Conservation (phyloP, 148 eudicot species). For the Rhododendron mucronatum region DNA sequence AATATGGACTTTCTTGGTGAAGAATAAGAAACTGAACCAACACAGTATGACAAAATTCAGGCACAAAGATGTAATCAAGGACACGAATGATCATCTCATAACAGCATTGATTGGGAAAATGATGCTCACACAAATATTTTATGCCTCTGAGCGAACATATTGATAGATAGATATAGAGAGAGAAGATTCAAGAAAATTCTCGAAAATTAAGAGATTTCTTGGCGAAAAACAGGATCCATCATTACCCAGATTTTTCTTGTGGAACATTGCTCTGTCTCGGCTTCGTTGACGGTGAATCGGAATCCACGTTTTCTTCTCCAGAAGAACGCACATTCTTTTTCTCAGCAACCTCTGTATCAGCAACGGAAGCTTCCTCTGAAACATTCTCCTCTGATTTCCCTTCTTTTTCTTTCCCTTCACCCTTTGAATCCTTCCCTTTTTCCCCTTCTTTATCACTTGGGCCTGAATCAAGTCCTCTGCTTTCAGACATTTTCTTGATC, state of each 20-base stretch:
- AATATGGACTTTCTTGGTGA: neutral
- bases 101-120: too few relatives aligned
- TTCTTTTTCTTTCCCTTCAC: neutral
- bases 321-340: too few relatives aligned
- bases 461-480: neutral
- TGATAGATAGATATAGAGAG: too few relatives aligned
- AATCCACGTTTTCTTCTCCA: neutral
- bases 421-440: neutral
- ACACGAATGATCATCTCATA: too few relatives aligned
- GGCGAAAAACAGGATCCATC: neutral
- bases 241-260: neutral
- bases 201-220: too few relatives aligned
- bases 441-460: neutral
- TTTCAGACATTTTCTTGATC: neutral
- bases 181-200: too few relatives aligned
- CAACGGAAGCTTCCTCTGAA: neutral
- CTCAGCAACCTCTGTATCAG: too few relatives aligned
- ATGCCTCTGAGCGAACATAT: too few relatives aligned
- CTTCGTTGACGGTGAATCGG: neutral
- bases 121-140: too few relatives aligned
- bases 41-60: too few relatives aligned
- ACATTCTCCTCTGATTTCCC: neutral
- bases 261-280: neutral
- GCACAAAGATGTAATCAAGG: too few relatives aligned
- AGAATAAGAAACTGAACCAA: neutral